Evolutionary conservation across 495 filamentous ascomycete genomes (phyloP).

Genomic region (Talaromyces nanjingensis): DNA sequence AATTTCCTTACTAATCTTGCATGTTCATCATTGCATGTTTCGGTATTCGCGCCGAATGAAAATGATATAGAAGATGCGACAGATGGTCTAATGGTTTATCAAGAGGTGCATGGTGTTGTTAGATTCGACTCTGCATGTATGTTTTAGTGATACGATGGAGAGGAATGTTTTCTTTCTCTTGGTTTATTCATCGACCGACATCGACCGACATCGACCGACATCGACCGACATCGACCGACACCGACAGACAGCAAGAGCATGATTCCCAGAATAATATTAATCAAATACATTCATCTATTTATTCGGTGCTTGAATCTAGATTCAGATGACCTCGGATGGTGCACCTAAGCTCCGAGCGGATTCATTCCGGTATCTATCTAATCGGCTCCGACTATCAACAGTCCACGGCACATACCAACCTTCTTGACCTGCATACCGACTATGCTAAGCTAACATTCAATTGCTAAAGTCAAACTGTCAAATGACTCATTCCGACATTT

Average conservation of each 20-base stretch:
- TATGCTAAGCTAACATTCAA: too few species aligned
- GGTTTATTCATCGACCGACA: background rate
- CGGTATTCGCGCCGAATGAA: background rate
- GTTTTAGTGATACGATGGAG: background rate
- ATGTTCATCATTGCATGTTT: background rate
- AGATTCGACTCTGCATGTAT: background rate
- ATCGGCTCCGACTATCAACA: too few species aligned
- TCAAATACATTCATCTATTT: background rate
- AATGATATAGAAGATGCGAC: background rate
- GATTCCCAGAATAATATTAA: background rate
- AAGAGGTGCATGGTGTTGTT: background rate
- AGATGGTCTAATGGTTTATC: too few species aligned
- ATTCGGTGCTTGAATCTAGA: background rate
- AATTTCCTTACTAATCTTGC: slow-evolving; percentile 15
- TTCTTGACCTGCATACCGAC: too few species aligned
- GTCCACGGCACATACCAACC: too few species aligned
- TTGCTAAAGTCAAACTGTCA: background rate
- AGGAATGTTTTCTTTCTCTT: background rate
- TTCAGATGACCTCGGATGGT: background rate
- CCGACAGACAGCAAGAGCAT: background rate
- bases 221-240: background rate
- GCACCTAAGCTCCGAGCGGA: background rate
- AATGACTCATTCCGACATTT: slow-evolving; percentile 7
- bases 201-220: too few species aligned
- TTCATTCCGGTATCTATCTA: background rate